Evolutionary conservation across 331 rosid genomes (phyloP).

Genomic region (Erythrophleum ivorense): DNA sequence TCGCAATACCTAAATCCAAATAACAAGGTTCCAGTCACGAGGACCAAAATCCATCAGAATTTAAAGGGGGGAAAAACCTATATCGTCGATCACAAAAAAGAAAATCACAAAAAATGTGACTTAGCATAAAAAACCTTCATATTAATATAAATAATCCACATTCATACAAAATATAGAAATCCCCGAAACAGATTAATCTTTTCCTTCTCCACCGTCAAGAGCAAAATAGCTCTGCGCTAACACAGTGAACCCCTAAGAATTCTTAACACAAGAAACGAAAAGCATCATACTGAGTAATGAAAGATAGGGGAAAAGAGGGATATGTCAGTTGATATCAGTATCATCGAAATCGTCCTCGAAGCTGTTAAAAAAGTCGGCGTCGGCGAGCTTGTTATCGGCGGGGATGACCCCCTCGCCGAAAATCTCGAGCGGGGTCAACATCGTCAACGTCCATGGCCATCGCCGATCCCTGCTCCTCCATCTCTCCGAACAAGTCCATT

Average conservation of each 20-base stretch:
- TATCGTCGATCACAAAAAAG: not conserved
- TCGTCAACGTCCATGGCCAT: constrained; percentile 98
- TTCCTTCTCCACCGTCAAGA: not conserved
- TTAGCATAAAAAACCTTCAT: constrained; percentile 12
- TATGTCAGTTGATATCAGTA: constrained; percentile 63
- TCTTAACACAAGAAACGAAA: not conserved
- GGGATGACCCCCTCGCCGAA: constrained; percentile 65
- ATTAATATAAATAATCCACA: constrained; percentile 4
- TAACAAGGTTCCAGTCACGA: not conserved
- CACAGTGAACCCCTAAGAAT: not conserved
- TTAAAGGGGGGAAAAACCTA: not conserved
- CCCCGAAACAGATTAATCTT: constrained; percentile 2
- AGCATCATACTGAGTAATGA: not conserved
- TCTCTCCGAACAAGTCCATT: constrained; percentile 79
- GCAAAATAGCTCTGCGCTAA: not conserved
- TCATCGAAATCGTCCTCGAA: constrained; percentile 88
- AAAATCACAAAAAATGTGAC: not conserved
- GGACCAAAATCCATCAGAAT: not conserved
- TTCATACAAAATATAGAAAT: not conserved
- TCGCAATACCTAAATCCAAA: not conserved
- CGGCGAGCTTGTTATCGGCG: constrained; percentile 74
- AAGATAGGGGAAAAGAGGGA: not conserved
- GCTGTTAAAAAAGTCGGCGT: constrained; percentile 78
- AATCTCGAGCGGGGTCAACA: constrained; percentile 72
- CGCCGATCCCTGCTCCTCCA: constrained; percentile 79